Evolutionary conservation across 192 early-diverging fungal species (phyloP).

Genomic region (Glomus cerebriforme): DNA sequence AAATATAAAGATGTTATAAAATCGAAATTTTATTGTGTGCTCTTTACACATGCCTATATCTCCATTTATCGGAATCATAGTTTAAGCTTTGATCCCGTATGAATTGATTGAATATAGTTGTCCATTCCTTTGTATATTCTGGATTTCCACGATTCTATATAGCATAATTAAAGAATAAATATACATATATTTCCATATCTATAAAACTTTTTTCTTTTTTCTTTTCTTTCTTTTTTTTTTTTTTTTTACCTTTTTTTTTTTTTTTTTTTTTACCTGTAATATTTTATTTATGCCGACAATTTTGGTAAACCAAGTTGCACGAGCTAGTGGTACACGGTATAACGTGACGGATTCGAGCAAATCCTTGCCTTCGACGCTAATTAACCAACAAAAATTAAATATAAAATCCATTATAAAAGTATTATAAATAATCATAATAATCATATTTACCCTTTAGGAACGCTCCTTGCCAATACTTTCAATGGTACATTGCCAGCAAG

Average conservation of each 20-base stretch:
- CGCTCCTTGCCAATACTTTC: conserved; percentile 48
- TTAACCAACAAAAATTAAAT: background rate
- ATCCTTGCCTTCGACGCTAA: conserved; percentile 61
- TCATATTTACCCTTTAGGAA: conserved; percentile 36
- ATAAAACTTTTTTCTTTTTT: too few relatives aligned
- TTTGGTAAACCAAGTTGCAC: conserved; percentile 74
- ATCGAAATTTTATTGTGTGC: too few relatives aligned
- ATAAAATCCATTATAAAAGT: background rate
- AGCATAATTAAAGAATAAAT: background rate
- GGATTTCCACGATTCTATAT: background rate
- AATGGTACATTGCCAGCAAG: conserved; percentile 47
- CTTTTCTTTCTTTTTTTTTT: too few relatives aligned
- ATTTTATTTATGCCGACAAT: conserved; percentile 61
- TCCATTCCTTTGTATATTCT: background rate
- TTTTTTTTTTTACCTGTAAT: conserved; percentile 49
- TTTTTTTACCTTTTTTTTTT: too few relatives aligned
- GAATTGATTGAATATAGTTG: background rate
- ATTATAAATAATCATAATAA: background rate
- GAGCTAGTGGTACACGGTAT: conserved; percentile 58
- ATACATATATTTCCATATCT: background rate
- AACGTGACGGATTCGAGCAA: conserved; percentile 58
- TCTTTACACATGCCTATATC: background rate
- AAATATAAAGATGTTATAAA: too few relatives aligned
- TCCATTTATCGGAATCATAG: conserved; percentile 18
- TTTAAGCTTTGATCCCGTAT: background rate